Base-by-base conservation (phyloP, 2,329 filamentous ascomycete genomes). In the Colletotrichum australisinense region DNA sequence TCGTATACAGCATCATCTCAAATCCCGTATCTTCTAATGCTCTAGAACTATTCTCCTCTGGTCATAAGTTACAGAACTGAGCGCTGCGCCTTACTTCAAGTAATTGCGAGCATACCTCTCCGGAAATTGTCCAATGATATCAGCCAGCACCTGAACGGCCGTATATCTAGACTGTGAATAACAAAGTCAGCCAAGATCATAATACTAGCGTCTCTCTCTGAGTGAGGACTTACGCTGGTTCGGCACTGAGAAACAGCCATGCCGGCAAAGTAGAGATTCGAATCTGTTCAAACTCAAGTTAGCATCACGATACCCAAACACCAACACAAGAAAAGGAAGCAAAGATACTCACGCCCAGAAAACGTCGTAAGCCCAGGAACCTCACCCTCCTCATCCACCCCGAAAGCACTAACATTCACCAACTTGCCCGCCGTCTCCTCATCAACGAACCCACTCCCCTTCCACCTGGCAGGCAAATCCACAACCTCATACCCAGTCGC, bases 401-500 rank as follows among this genome's bases (percentile, higher is more conserved):
- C 71, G 0, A 32, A 26, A 53, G 9, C 3, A 30, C 49, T 30
- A 1, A 70, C 30, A 57, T 73, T 70, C n/a, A 65, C 67, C 46
- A 73, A 9, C 66, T n/a, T 52, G 1, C 32, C 67, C 14, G 71
- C 67, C 67, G 67, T 30, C 8, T n/a, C 60, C 14, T 22, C 32
- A 46, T 73, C 71, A 16, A 73, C 3, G 49, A 70, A 73, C 19
- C 71, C 71, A 8, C 9, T 59, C n/a, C 62, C 35, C 30, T 9
- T 53, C 28, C 82, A 80, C 66, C 76, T 71, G 2, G 79, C 72
- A 16, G 78, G 81, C 11, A 77, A 79, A 16, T 78, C 75, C 79
- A 85, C 83, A 52, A 81, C 82, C 11, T 84, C 79, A 72, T 80
- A 86, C 1, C 85, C 84, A 0, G 85, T 87, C 1, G 84, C 84